phyloP scores from a whole-genome alignment of 495 filamentous ascomycete species.

The Copromyces sp. region DNA sequence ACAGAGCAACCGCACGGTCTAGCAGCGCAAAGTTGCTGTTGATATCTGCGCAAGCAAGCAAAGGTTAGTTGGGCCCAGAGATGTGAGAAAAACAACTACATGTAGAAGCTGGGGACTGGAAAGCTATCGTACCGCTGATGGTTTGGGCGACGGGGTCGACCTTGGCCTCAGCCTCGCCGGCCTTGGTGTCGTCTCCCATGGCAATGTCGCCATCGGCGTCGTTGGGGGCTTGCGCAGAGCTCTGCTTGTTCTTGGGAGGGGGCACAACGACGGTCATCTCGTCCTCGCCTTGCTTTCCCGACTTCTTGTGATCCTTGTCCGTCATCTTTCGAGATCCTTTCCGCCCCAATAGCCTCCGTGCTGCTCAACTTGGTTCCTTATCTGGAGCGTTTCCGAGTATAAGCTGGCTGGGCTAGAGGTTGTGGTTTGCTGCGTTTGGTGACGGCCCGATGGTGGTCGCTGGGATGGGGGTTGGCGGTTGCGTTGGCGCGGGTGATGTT shows the following conservation, averaged over 20 bases:
- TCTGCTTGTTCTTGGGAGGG: slow-evolving; percentile 60
- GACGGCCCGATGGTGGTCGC: slow-evolving; percentile 8
- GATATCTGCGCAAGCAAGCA: slow-evolving; percentile 53
- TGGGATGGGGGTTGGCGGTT: slow-evolving; percentile 5
- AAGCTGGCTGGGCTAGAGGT: slow-evolving; percentile 5
- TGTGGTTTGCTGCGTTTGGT: neutral
- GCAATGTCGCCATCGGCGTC: slow-evolving; percentile 63
- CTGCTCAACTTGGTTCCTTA: slow-evolving; percentile 61
- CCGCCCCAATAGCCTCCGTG: slow-evolving; percentile 66
- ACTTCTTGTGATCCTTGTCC: slow-evolving; percentile 58
- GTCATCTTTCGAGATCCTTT: slow-evolving; percentile 72
- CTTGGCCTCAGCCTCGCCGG: slow-evolving; percentile 46
- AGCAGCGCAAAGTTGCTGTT: slow-evolving; percentile 85
- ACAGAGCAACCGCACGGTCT: slow-evolving; percentile 83
- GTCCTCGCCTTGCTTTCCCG: slow-evolving; percentile 63
- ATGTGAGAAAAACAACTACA: neutral
- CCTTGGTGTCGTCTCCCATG: slow-evolving; percentile 58
- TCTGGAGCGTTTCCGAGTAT: slow-evolving; percentile 61
- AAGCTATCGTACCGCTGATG: slow-evolving; percentile 34
- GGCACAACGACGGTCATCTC: slow-evolving; percentile 84
- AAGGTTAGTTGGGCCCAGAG: slow-evolving; percentile 3
- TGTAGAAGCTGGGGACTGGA: neutral
- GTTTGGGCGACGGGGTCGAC: slow-evolving; percentile 56
- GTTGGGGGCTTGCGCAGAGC: slow-evolving; percentile 44
- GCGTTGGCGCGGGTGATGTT: neutral